phyloP scores from a whole-genome alignment of 148 eudicot species.

The Polygonum maritimum region DNA sequence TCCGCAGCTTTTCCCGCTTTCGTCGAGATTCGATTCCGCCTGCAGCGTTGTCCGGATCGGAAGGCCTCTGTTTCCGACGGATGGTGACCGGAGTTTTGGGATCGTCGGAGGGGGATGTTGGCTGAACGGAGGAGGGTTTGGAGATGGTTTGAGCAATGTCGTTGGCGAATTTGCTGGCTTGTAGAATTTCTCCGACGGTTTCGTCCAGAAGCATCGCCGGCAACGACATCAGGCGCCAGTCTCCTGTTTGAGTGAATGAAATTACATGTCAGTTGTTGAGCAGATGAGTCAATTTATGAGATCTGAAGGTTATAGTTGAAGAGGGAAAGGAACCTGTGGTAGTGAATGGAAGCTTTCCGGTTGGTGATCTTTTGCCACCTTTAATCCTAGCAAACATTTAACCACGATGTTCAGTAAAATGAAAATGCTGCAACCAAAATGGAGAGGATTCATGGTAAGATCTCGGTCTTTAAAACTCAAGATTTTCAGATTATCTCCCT shows the following conservation, averaged over 20 bases:
- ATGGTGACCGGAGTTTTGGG: constrained; percentile 67
- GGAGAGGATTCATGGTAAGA: background rate
- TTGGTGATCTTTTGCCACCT: constrained; percentile 49
- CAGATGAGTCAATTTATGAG: too few relatives aligned
- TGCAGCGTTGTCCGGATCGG: constrained; percentile 24
- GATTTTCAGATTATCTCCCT: too few relatives aligned
- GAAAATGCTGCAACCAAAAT: too few relatives aligned
- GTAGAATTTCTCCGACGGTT: constrained; percentile 73
- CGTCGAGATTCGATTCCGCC: constrained; percentile 46
- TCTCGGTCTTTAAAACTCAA: too few relatives aligned
- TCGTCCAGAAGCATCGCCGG: constrained; percentile 85
- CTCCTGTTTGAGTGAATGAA: constrained; percentile 28
- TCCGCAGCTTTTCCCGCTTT: constrained; percentile 63
- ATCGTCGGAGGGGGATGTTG: constrained; percentile 25
- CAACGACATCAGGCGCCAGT: constrained; percentile 84
- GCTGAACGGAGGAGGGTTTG: background rate
- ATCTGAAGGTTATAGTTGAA: too few relatives aligned
- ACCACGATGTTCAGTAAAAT: background rate
- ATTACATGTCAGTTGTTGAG: background rate
- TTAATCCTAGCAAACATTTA: background rate
- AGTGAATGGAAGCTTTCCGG: constrained; percentile 52
- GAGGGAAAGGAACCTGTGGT: constrained; percentile 28
- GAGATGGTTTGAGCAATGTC: constrained; percentile 35
- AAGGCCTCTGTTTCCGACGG: constrained; percentile 19
- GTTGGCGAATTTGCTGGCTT: constrained; percentile 57